Evolutionary conservation across 2,329 filamentous ascomycete species (phyloP).

Genomic region (Pseudogymnoascus verrucosus): DNA sequence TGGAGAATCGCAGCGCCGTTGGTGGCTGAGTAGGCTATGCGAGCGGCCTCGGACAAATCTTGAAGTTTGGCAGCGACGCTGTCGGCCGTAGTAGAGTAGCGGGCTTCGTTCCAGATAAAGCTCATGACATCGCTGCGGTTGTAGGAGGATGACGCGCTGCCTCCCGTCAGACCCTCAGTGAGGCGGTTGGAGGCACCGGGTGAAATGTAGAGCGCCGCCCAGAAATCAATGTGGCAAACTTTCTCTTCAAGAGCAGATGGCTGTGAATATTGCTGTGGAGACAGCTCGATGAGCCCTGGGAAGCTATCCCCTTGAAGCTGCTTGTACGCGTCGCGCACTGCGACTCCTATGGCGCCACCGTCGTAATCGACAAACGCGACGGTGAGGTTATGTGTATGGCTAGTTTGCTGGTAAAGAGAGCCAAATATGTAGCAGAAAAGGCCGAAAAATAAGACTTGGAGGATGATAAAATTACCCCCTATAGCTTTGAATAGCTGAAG

Average conservation of each 20-base stretch:
- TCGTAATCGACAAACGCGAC: conserved; percentile 59
- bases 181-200: conserved; percentile 28
- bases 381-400: conserved; percentile 35
- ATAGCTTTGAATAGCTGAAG: conserved; percentile 17
- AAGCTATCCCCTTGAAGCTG: conserved; percentile 26
- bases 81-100: conserved; percentile 28
- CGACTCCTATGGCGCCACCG: conserved; percentile 34
- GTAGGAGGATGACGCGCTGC: conserved; percentile 22
- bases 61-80: conserved; percentile 26
- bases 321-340: conserved; percentile 29
- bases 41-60: conserved; percentile 22
- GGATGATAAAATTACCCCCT: conserved; percentile 16
- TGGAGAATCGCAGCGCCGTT: conserved; percentile 18
- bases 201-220: conserved; percentile 31
- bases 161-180: conserved; percentile 23
- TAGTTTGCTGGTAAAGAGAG: conserved; percentile 21
- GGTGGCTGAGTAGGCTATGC: conserved; percentile 22
- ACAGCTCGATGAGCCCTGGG: conserved; percentile 27
- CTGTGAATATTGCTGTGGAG: conserved; percentile 21
- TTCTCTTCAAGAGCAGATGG: background rate
- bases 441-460: conserved; percentile 20
- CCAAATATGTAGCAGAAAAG: conserved; percentile 30
- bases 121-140: conserved; percentile 28
- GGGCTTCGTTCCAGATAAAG: conserved; percentile 32
- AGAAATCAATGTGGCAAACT: conserved; percentile 29